Evolutionary conservation across 202 grass and related monocot species (phyloP).

Genomic region (Zizania palustris): DNA sequence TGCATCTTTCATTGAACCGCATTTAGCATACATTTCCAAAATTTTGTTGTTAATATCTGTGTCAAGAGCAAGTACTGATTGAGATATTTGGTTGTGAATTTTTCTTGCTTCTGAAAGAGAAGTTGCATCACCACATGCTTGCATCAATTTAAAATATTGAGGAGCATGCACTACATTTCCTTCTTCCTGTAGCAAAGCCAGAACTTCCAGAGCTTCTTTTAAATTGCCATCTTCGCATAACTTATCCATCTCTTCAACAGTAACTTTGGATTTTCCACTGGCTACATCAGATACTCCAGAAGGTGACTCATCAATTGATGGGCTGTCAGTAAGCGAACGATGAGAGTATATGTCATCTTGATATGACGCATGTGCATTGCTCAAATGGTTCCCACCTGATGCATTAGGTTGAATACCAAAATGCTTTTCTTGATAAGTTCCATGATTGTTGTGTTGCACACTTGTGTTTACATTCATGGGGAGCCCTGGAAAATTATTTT

Average conservation of each 20-base stretch:
- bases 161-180: slow-evolving; percentile 47
- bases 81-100: slow-evolving; percentile 60
- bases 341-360: slow-evolving; percentile 29
- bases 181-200: slow-evolving; percentile 58
- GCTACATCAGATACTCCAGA: slow-evolving; percentile 43
- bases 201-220: slow-evolving; percentile 73
- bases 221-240: slow-evolving; percentile 76
- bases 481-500: slow-evolving; percentile 41
- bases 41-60: slow-evolving; percentile 72
- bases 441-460: slow-evolving; percentile 37
- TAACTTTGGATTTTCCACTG: slow-evolving; percentile 47
- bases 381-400: slow-evolving; percentile 36
- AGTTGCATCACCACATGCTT: slow-evolving; percentile 69
- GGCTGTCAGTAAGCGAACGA: slow-evolving; percentile 22
- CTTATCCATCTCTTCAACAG: slow-evolving; percentile 78
- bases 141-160: slow-evolving; percentile 65
- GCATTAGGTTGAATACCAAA: slow-evolving; percentile 26
- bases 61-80: slow-evolving; percentile 48
- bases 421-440: slow-evolving; percentile 47
- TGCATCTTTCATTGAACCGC: slow-evolving; percentile 77
- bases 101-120: slow-evolving; percentile 65
- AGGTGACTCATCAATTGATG: slow-evolving; percentile 31
- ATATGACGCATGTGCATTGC: slow-evolving; percentile 16
- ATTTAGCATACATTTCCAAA: slow-evolving; percentile 88
- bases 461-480: slow-evolving; percentile 40